phyloP scores from a whole-genome alignment of 106 monocot genomes.

The Phalaenopsis aphrodite region DNA sequence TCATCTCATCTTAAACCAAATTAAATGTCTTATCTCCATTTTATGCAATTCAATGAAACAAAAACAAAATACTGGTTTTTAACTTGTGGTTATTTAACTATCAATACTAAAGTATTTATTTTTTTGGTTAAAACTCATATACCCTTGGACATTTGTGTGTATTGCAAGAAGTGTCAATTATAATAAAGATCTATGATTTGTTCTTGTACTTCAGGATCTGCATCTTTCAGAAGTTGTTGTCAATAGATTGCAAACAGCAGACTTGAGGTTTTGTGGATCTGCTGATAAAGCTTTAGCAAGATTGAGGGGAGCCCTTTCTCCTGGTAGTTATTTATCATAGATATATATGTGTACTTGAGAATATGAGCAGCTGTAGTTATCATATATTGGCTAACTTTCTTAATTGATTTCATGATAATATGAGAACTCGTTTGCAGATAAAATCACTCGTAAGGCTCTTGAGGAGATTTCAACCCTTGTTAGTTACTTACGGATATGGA shows the following conservation, averaged over 20 bases:
- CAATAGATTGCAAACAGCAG: conserved; percentile 79
- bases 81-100: background rate
- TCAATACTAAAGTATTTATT: background rate
- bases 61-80: background rate
- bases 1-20: background rate
- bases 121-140: background rate
- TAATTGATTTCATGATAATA: background rate
- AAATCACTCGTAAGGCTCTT: conserved; percentile 58
- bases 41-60: background rate
- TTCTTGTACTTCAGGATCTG: conserved; percentile 44
- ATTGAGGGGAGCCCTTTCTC: conserved; percentile 81
- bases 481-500: conserved; percentile 69
- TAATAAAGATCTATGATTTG: background rate
- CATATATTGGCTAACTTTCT: background rate
- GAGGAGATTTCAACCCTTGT: conserved; percentile 79
- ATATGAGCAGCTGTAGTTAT: background rate
- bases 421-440: conserved; percentile 37
- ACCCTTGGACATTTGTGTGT: background rate
- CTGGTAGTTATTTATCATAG: conserved; percentile 27
- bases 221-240: conserved; percentile 69
- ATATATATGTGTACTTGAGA: background rate
- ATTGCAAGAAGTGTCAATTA: background rate
- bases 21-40: background rate
- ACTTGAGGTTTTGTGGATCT: conserved; percentile 83
- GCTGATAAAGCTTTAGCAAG: conserved; percentile 82